Conservation (phyloP, 2,329 filamentous ascomycete genomes). For the Tolypocladium paradoxum region DNA sequence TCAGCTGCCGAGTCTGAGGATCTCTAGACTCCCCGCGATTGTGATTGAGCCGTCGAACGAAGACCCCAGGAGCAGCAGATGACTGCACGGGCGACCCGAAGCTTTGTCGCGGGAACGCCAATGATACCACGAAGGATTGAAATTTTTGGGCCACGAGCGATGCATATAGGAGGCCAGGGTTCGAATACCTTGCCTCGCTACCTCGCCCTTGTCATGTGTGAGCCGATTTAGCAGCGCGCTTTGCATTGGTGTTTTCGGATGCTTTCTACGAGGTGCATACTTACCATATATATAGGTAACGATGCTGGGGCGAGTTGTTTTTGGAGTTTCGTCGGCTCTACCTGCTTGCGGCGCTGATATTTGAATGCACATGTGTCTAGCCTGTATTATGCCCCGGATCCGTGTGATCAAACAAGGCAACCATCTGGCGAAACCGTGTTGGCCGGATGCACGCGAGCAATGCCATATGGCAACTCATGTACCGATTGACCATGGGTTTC, state of each 20-base stretch:
- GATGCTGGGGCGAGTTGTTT: background rate
- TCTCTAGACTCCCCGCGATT: conserved; percentile 43
- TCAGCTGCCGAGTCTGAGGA: conserved; percentile 41
- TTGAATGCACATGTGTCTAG: background rate
- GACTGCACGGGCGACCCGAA: background rate
- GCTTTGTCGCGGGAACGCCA: background rate
- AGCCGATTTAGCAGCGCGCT: background rate
- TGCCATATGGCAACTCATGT: too few relatives aligned
- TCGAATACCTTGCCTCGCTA: too few relatives aligned
- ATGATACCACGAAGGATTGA: background rate
- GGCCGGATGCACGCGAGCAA: background rate
- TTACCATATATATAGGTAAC: background rate
- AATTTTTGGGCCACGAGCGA: background rate
- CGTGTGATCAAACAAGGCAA: background rate
- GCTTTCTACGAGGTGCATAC: background rate
- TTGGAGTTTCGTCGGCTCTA: background rate
- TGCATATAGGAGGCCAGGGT: background rate
- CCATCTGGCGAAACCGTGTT: background rate
- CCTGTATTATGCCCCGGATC: too few relatives aligned
- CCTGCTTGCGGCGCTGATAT: background rate
- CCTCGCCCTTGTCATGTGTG: background rate
- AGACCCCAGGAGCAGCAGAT: background rate
- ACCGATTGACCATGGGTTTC: background rate
- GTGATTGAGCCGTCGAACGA: conserved; percentile 8
- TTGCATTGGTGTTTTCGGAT: background rate